Evolutionary conservation across 352 stramenopile genomes (phyloP), one percentile per base, ranked within the genome.

Genomic region (Halophytophthora polymorphica): DNA sequence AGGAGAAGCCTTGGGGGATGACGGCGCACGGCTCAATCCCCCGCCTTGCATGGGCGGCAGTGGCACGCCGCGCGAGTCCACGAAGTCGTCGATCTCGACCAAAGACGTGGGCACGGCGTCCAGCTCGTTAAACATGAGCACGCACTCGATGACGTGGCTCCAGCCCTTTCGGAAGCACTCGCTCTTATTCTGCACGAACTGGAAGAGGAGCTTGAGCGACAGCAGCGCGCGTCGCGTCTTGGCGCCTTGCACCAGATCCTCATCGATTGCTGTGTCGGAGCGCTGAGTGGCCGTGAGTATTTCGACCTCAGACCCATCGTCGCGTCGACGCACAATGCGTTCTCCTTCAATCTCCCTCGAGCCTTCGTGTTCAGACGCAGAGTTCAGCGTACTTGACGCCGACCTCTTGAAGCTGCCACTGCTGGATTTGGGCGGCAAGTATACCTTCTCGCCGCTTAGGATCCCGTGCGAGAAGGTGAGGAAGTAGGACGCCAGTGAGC

Each of bases 71-170:
- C 82, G 77, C 0, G 78, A 84, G 37, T 95, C 84, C 14, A 94
- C 84, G 59, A 94, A 94, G 56, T 94, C 84, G 47, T 95, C 84
- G 53, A 93, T 93, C 64, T 95, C 84, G 33, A 92, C 83, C n/a
- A 95, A 57, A 15, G 84, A 93, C 2, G 77, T 90, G 14, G 84
- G 84, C 19, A 91, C 73, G 0, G 86, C 82, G 44, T 95, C 85
- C 17, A 95, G 56, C 58, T 93, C 83, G 53, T 95, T 95, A 50
- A 95, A 93, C 77, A 93, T 89, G 23, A 95, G 67, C 51, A 93
- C 70, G 41, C 83, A 93, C 50, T 95, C 85, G 34, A 93, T 71
- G 5, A 95, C 78, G 23, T 73, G 88, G 12, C 74, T 68, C 85
- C 85, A 95, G 1, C 80, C 83, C 49, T 90, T 89, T 44, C 73